Evolutionary conservation across 257 asterid genomes (phyloP), one percentile per base, ranked within the genome.

Genomic region (Ballota nigra): DNA sequence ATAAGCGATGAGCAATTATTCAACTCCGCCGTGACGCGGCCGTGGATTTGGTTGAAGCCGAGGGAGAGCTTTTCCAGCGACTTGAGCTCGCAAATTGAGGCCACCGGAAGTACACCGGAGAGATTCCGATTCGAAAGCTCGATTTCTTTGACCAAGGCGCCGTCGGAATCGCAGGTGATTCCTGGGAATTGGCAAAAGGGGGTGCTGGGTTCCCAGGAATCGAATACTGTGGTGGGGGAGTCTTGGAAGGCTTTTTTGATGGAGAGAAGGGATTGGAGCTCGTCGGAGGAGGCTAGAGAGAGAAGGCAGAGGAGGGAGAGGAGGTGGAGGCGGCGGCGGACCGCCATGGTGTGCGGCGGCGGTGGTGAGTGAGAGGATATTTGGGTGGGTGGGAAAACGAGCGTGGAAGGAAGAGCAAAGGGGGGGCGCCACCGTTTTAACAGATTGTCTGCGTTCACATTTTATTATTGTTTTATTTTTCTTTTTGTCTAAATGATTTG

Each of bases 1-100:
- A 55, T 85, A 5, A 94, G 83, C 18, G 72, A 67, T 6, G 69
- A 70, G 78, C 99, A 94, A 23, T 67, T 71, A 12, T 72, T 81
- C 66, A 94, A 75, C 19, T 72, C 91, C 8, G 66, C 69, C 0
- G 76, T 4, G 0, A 94, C 80, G 13, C 47, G 51, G 0, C 99
- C 97, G 6, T 74, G 26, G 13, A 94, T 47, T 0, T 38, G 43
- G 75, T 94, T 94, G 56, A 49, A 70, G 0, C 97, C 96, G 0
- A 94, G 72, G 2, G 90, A 80, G 6, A 94, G 90, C 69, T 63
- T 91, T 41, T 88, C 88, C 81, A 94, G 45, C 0, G 91, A 83
- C 9, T 60, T 63, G 4, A 94, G 87, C 69, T 76, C 12, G 74
- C 99, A 94, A 12, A 91, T 73, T 6, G 83, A 52, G 71, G 62